A percentile compares a stretch with the other conserved stretches of the same genome.
These are phyloP conservation scores for Salvia miltiorrhiza DNA, from an alignment of 257 asterid genomes.

Conservation along the genomic window DNA sequence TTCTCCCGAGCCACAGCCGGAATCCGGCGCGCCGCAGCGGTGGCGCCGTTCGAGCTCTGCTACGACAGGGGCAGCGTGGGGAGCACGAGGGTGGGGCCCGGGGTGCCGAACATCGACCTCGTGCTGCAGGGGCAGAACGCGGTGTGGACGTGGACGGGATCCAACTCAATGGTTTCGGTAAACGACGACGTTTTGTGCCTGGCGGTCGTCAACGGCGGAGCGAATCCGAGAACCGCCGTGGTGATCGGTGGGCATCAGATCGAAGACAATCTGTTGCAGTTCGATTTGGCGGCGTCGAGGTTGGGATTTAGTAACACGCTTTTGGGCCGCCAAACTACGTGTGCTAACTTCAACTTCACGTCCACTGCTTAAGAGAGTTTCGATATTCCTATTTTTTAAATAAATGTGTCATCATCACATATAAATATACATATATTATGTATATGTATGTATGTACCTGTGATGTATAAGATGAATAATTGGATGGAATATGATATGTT, in stretches of 20 bases:
- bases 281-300: slow-evolving; percentile 58
- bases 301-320: slow-evolving; percentile 52
- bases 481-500: neutral
- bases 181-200: slow-evolving; percentile 42
- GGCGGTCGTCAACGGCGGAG: slow-evolving; percentile 54
- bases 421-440: neutral
- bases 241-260: slow-evolving; percentile 59
- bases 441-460: neutral
- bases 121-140: slow-evolving; percentile 47
- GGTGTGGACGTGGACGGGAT: slow-evolving; percentile 53
- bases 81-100: slow-evolving; percentile 48
- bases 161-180: slow-evolving; percentile 56
- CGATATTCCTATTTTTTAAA: neutral
- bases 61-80: slow-evolving; percentile 33
- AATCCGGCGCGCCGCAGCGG: slow-evolving; percentile 33
- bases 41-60: slow-evolving; percentile 61
- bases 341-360: slow-evolving; percentile 76
- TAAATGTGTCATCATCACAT: neutral
- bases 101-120: slow-evolving; percentile 47
- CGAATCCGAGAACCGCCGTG: slow-evolving; percentile 44
- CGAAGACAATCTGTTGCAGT: slow-evolving; percentile 52
- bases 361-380: slow-evolving; percentile 20
- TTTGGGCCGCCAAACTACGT: slow-evolving; percentile 42
- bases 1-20: slow-evolving; percentile 37
- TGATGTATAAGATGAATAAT: slow-evolving; percentile 3